A percentile compares a stretch with the other conserved stretches of the same genome.
Evolutionary conservation across 148 eudicot genomes (phyloP).

Genomic region (Chenopodium quinoa): DNA sequence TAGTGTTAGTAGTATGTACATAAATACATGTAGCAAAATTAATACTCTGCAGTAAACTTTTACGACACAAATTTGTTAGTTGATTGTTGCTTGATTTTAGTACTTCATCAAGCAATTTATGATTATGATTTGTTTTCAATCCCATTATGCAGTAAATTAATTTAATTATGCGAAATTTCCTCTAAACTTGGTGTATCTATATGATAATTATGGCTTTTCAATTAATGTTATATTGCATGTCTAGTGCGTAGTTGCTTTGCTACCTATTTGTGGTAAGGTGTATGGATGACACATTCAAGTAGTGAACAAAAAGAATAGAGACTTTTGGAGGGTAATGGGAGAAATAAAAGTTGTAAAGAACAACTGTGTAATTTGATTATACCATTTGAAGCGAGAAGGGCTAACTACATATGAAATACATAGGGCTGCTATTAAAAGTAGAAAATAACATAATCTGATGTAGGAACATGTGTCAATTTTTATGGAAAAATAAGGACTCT

Average conservation of each 20-base stretch:
- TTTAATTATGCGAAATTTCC: too few relatives aligned
- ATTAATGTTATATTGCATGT: neutral
- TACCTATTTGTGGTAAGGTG: neutral
- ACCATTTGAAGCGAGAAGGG: neutral
- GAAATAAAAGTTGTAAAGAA: neutral
- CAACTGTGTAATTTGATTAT: neutral
- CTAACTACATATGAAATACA: neutral
- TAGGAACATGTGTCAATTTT: neutral
- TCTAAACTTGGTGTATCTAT: too few relatives aligned
- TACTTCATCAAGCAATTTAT: too few relatives aligned
- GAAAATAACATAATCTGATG: neutral
- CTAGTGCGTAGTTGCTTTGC: neutral
- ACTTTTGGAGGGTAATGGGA: too few relatives aligned
- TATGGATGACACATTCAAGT: neutral
- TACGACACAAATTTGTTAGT: too few relatives aligned
- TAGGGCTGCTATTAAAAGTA: neutral
- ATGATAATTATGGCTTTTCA: too few relatives aligned
- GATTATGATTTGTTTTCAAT: too few relatives aligned
- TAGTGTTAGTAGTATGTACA: too few relatives aligned
- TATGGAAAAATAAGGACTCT: neutral
- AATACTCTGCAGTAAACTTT: too few relatives aligned
- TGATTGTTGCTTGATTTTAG: too few relatives aligned
- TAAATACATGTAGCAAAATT: too few relatives aligned
- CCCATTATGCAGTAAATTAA: too few relatives aligned
- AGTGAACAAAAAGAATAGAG: neutral